phyloP scores from a whole-genome alignment of 768 basidiomycete species.

The Boletus vermiculosoides region DNA sequence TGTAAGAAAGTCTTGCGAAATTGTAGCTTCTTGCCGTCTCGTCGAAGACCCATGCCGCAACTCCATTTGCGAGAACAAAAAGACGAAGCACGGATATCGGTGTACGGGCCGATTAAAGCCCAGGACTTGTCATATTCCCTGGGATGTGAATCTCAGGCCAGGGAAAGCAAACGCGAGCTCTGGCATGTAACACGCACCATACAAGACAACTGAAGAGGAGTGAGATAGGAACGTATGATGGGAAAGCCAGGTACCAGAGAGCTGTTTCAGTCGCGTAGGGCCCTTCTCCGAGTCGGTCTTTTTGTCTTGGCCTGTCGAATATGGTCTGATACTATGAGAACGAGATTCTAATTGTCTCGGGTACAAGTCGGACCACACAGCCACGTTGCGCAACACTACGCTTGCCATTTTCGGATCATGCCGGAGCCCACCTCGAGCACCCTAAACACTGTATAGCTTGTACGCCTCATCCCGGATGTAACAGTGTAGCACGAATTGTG shows the following conservation, averaged over 20 bases:
- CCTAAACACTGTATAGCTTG: background rate
- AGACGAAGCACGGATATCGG: background rate
- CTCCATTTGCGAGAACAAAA: slow-evolving; percentile 25
- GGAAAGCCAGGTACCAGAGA: background rate
- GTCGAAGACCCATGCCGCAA: background rate
- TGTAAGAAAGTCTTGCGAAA: slow-evolving; percentile 1
- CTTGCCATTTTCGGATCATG: slow-evolving; percentile 21
- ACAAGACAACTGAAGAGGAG: background rate
- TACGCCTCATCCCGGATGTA: background rate
- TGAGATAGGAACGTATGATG: background rate
- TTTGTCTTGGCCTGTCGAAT: slow-evolving; percentile 19
- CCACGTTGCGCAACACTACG: slow-evolving; percentile 22
- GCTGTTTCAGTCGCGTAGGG: background rate
- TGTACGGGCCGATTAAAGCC: background rate
- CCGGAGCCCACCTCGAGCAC: background rate
- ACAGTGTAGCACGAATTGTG: background rate
- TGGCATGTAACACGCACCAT: background rate
- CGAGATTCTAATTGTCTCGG: slow-evolving; percentile 23
- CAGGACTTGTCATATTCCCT: background rate
- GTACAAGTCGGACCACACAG: slow-evolving; percentile 15
- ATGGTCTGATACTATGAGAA: background rate
- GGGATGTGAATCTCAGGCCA: background rate
- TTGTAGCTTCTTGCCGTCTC: background rate
- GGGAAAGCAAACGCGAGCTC: background rate
- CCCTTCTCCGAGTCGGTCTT: background rate